phyloP scores from a whole-genome alignment of 2,329 filamentous ascomycete species.

The Colletotrichum abscissum region DNA sequence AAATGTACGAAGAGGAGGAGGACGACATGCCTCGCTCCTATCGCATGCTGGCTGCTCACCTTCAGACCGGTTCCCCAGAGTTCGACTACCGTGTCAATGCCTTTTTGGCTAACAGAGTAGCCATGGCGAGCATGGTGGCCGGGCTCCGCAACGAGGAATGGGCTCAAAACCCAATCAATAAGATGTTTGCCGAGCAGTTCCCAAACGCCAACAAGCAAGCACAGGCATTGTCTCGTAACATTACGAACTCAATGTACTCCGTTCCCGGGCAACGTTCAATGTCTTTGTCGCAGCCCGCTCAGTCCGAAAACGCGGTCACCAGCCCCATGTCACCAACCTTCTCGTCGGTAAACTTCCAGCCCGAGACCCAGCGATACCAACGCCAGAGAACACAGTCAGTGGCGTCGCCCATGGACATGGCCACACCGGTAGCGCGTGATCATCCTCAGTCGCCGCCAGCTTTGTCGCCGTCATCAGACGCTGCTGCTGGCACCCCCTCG shows the following conservation, averaged over 20 bases:
- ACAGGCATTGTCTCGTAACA: slow-evolving; percentile 38
- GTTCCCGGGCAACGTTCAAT: background rate
- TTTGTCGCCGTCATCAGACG: slow-evolving; percentile 42
- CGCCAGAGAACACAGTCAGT: slow-evolving; percentile 16
- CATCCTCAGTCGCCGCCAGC: slow-evolving; percentile 42
- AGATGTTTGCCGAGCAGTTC: slow-evolving; percentile 59
- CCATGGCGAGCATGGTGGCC: slow-evolving; percentile 54
- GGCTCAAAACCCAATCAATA: slow-evolving; percentile 59
- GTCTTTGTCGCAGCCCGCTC: slow-evolving; percentile 5
- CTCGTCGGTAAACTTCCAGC: slow-evolving; percentile 32
- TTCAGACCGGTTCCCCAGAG: slow-evolving; percentile 69
- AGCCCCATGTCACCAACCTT: slow-evolving; percentile 27
- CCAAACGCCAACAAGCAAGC: slow-evolving; percentile 49
- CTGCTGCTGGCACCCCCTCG: slow-evolving; percentile 23
- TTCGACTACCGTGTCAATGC: slow-evolving; percentile 71
- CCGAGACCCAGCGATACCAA: slow-evolving; percentile 35
- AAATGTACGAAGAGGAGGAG: slow-evolving; percentile 97
- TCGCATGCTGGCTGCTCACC: slow-evolving; percentile 70
- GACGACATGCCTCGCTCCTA: slow-evolving; percentile 79
- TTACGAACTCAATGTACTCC: slow-evolving; percentile 35
- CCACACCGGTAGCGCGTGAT: slow-evolving; percentile 12
- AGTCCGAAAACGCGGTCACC: background rate
- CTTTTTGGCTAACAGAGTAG: slow-evolving; percentile 55
- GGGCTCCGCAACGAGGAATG: slow-evolving; percentile 48
- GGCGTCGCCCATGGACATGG: slow-evolving; percentile 38